phyloP scores from a whole-genome alignment of 331 rosid genomes.

The Malus hybrid region DNA sequence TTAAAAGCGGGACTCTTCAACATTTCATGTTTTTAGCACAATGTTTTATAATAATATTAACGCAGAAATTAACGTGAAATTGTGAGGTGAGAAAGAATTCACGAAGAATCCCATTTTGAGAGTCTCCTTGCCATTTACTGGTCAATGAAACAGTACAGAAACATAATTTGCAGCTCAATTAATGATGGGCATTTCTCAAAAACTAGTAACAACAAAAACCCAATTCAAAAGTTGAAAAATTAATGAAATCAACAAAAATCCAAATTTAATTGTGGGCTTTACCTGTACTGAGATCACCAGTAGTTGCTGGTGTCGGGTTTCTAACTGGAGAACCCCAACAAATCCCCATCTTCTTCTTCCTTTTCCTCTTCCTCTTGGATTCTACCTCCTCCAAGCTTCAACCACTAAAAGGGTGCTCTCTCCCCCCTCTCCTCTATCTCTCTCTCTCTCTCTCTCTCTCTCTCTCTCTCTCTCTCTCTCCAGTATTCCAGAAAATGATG shows the following conservation, averaged over 20 bases:
- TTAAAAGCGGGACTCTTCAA: no score
- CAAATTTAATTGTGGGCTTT: not conserved
- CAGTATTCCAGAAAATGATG: not conserved
- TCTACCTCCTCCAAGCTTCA: not conserved
- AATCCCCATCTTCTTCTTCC: conserved; percentile 47
- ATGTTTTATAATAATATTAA: no score
- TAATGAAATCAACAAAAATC: not conserved
- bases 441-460: not conserved
- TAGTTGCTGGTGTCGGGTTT: conserved; percentile 28
- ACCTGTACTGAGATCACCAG: conserved; percentile 48
- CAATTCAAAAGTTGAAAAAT: conserved; percentile 9
- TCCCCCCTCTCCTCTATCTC: no score
- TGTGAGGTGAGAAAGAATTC: no score
- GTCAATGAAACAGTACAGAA: not conserved
- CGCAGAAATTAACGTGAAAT: no score
- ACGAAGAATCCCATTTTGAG: no score
- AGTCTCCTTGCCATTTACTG: not conserved
- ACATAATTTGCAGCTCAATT: not conserved
- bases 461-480: not conserved
- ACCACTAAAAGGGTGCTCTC: not conserved
- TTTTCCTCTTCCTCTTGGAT: not conserved
- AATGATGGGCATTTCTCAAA: not conserved
- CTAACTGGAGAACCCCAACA: conserved; percentile 53
- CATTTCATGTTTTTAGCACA: no score
- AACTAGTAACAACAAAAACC: conserved; percentile 3